Base-by-base conservation (phyloP, 2,329 filamentous ascomycete species). In the Talaromyces sp. region DNA sequence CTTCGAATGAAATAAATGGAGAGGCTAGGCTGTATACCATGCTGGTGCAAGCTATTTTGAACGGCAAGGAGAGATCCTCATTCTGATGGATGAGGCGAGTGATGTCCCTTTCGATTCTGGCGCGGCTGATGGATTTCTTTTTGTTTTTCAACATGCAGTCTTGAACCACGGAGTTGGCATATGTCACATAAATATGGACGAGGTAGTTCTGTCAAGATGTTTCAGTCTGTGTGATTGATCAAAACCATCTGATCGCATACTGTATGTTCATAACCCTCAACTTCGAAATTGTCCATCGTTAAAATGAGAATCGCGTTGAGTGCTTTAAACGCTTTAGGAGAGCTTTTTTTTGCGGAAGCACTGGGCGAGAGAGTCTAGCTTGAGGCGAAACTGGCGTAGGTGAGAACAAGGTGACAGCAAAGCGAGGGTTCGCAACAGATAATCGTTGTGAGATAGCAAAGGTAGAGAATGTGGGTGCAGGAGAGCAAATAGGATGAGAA, bases 31-130 rank as follows among this genome's bases (percentile, higher is more conserved):
- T 3, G 55, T 63, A 58, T 62, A 66, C 67, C 68, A 65, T 63
- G 51, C 62, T 66, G 52, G 64, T 64, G 60, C 66, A 70, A 10
- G 63, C 63, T 32, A 71, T 52, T 50, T 68, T 68, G 31, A 64
- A 64, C 7, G 49, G 21, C 19, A 66, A 57, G 9, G 67, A 65
- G 31, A 71, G 60, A 2, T 58, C 29, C 2, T 61, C 21, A 35
- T 61, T 62, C n/a, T 66, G 63, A 19, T 70, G 62, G 9, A 69
- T 59, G 27, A 63, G 43, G 4, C 51, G 56, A 26, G 70, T 59
- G 52, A 71, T 64, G 19, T 69, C 56, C 29, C 53, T 52, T 53
- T 71, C 69, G 26, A 70, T 64, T 31, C 63, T 62, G 17, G 61
- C 62, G 21, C 69, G 67, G 2, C 64, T 66, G 29, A 69, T 67